These are phyloP conservation scores for Vitis hybrid DNA, from an alignment of 177 flowering plant species.

Conservation along the genomic window DNA sequence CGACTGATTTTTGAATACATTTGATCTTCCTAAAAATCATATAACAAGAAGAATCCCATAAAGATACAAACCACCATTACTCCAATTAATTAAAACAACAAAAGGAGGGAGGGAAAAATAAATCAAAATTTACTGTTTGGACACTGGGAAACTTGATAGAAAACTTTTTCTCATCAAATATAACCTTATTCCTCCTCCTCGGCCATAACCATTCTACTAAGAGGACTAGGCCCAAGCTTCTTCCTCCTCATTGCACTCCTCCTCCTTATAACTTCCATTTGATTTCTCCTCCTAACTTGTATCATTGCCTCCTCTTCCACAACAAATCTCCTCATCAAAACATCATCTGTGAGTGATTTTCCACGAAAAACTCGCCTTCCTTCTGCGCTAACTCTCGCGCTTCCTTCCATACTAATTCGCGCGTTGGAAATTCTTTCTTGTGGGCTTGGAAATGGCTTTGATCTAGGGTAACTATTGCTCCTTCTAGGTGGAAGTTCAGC, in stretches of 20 bases:
- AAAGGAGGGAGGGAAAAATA: not conserved
- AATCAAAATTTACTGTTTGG: slow-evolving; percentile 12
- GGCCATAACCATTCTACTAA: slow-evolving; percentile 75
- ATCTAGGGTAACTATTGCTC: slow-evolving; percentile 71
- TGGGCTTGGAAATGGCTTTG: slow-evolving; percentile 33
- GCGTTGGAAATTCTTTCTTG: slow-evolving; percentile 27
- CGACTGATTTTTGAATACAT: no score
- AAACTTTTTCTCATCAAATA: not conserved
- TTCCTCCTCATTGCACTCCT: slow-evolving; percentile 57
- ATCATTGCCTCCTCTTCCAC: slow-evolving; percentile 84
- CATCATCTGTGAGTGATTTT: slow-evolving; percentile 83
- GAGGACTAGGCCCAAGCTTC: slow-evolving; percentile 87
- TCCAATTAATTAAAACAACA: not conserved
- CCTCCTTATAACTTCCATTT: slow-evolving; percentile 78
- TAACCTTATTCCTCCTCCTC: slow-evolving; percentile 17
- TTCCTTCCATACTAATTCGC: no score
- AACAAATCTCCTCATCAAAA: slow-evolving; percentile 83
- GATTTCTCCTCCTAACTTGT: slow-evolving; percentile 66
- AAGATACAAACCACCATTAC: not conserved
- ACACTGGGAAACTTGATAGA: not conserved
- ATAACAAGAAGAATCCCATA: not conserved
- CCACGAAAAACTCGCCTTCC: slow-evolving; percentile 70
- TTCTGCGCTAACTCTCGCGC: slow-evolving; percentile 43
- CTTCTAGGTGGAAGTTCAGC: slow-evolving; percentile 73
- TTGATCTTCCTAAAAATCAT: no score